Evolutionary conservation across 2,329 filamentous ascomycete species (phyloP), one percentile per base, ranked within the genome.

Genomic region (Aspergillus vadensis): DNA sequence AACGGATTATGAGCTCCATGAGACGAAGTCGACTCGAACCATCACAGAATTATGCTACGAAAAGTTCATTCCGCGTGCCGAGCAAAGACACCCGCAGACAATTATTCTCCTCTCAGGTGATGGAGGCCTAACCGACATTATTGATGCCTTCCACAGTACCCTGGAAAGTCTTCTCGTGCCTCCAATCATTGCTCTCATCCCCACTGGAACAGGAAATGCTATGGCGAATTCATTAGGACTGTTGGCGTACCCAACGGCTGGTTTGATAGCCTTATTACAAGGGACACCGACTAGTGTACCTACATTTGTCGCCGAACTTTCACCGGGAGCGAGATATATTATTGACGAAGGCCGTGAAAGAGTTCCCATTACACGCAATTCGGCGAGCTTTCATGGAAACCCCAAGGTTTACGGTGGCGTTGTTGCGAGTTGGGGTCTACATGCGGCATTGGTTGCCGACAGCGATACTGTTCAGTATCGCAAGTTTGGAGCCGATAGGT

Each of bases 361-460:
- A 39, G 65, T 67, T 27, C 62, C 64, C 32, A 65, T 77, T 14
- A 38, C 57, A 50, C 25, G 17, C 27, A 21, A 57, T 27, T 30
- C 39, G 47, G 32, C 38, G 32, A 41, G 66, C 77, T 27, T 67
- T 52, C 58, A 74, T n/a, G 67, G 75, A 32, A 69, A 75, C 21
- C 71, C 65, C 54, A 72, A 67, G 4, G 69, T 84, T 2, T 85
- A 90, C 69, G 93, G 92, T 25, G 90, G 89, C 23, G 91, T 97
- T 21, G 93, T 98, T 2, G 89, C 88, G 48, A 95, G 90, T 74
- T 96, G 96, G 84, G 94, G 91, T 19, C 87, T 98, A 70, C 94
- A 98, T 71, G 91, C 93, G 30, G 88, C 89, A 44, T 83, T 98
- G 3, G 92, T 98, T 21, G 92, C 91, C 68, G 92, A 97, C 78